Conservation (phyloP, 2,329 filamentous ascomycete genomes). For the Claviceps sp. region DNA sequence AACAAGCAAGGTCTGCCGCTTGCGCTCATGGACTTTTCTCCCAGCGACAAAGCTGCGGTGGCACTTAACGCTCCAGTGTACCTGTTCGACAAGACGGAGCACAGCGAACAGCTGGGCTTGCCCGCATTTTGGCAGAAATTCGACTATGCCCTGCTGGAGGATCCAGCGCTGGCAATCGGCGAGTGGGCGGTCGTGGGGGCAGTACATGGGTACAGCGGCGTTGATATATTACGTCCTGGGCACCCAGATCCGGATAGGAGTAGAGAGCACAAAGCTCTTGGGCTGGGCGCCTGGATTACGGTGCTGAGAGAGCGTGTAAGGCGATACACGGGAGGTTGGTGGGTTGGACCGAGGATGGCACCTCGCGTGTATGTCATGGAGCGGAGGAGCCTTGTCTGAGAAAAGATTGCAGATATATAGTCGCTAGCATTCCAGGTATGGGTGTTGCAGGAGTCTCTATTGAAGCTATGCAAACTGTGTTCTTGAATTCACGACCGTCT, state of each 20-base stretch:
- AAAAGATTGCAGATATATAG: neutral
- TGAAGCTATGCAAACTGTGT: too few relatives aligned
- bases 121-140: constrained; percentile 49
- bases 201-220: constrained; percentile 43
- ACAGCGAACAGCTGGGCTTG: constrained; percentile 26
- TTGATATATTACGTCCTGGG: constrained; percentile 43
- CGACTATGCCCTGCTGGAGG: constrained; percentile 48
- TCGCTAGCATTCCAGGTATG: too few relatives aligned
- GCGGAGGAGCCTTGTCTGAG: constrained; percentile 8
- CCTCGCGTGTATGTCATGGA: constrained; percentile 39
- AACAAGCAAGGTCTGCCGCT: constrained; percentile 25
- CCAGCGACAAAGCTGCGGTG: too few relatives aligned
- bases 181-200: constrained; percentile 43
- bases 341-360: constrained; percentile 49
- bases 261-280: constrained; percentile 23
- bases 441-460: too few relatives aligned
- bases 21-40: constrained; percentile 11
- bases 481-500: too few relatives aligned
- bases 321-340: constrained; percentile 44
- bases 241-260: constrained; percentile 1
- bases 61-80: constrained; percentile 15
- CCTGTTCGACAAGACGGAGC: constrained; percentile 51
- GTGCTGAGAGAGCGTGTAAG: constrained; percentile 28
- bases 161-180: constrained; percentile 31
- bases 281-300: constrained; percentile 28